Conservation (phyloP, 2,329 filamentous ascomycete species). For the Beauveria bassiana region DNA sequence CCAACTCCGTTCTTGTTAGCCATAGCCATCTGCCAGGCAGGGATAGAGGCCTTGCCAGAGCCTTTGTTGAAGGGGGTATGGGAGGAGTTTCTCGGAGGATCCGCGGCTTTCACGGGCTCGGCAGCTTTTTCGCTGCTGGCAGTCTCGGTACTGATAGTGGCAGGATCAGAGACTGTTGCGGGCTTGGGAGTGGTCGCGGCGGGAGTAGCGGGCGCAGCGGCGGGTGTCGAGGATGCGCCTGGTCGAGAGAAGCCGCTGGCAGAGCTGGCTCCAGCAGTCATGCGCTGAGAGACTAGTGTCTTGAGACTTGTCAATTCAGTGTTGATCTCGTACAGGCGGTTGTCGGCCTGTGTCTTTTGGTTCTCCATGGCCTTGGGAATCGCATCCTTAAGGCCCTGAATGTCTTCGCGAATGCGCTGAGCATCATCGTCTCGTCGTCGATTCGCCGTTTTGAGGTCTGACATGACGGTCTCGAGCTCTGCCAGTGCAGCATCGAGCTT, state of each 20-base stretch:
- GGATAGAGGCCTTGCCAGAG: constrained; percentile 59
- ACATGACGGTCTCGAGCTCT: constrained; percentile 78
- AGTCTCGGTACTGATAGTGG: constrained; percentile 18
- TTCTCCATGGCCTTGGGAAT: constrained; percentile 85
- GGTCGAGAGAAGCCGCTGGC: constrained; percentile 10
- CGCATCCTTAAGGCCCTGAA: constrained; percentile 71
- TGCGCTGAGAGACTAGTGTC: constrained; percentile 64
- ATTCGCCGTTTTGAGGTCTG: constrained; percentile 73
- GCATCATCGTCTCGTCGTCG: constrained; percentile 81
- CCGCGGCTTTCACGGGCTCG: constrained; percentile 20
- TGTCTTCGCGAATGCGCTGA: constrained; percentile 77
- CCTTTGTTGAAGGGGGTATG: constrained; percentile 22
- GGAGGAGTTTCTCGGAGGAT: constrained; percentile 25
- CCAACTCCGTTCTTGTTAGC: constrained; percentile 40
- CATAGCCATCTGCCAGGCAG: constrained; percentile 72
- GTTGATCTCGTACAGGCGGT: constrained; percentile 74
- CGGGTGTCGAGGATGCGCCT: neutral
- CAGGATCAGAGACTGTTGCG: constrained; percentile 14
- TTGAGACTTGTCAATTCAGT: constrained; percentile 88
- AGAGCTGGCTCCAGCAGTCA: constrained; percentile 32
- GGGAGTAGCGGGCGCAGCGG: constrained; percentile 2
- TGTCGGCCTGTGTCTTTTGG: constrained; percentile 78
- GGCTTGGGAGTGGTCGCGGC: constrained; percentile 2
- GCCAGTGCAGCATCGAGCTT: constrained; percentile 72
- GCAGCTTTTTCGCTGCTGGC: constrained; percentile 19